phyloP scores from a whole-genome alignment of 306 rosid genomes.

The Quercus mongolica region DNA sequence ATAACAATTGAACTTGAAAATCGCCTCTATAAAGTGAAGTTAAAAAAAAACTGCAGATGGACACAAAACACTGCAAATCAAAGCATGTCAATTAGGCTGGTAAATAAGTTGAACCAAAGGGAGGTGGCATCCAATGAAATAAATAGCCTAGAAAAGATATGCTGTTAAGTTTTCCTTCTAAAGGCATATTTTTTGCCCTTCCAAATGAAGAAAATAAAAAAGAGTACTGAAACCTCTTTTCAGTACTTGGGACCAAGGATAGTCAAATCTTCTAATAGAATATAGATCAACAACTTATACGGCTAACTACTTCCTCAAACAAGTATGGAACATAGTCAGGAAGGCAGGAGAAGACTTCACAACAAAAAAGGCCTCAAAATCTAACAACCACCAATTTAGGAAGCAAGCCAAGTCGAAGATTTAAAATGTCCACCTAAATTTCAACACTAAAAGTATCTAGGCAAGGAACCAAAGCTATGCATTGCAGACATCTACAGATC shows the following conservation, averaged over 20 bases:
- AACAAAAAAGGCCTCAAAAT: not conserved
- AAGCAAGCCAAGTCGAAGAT: not conserved
- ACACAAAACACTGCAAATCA: not conserved
- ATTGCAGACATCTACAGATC: no score
- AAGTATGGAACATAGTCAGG: not conserved
- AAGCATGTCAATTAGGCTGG: not conserved
- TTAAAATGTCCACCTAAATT: not conserved
- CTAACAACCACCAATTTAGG: not conserved
- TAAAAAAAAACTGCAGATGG: not conserved
- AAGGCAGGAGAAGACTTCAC: not conserved
- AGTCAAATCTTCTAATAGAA: not conserved
- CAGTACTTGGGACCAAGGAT: no score
- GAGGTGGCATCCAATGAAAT: not conserved
- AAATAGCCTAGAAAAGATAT: no score
- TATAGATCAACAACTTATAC: not conserved
- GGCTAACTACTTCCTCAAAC: not conserved
- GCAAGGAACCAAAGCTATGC: not conserved
- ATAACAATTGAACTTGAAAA: not conserved
- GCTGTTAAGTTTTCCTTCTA: no score
- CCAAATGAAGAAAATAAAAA: no score
- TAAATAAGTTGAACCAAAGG: not conserved
- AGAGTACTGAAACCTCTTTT: no score
- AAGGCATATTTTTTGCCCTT: no score
- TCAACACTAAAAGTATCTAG: not conserved
- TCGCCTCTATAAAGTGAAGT: not conserved